Conservation (phyloP, 495 filamentous ascomycete species). For the Aeminium ludgeri region DNA sequence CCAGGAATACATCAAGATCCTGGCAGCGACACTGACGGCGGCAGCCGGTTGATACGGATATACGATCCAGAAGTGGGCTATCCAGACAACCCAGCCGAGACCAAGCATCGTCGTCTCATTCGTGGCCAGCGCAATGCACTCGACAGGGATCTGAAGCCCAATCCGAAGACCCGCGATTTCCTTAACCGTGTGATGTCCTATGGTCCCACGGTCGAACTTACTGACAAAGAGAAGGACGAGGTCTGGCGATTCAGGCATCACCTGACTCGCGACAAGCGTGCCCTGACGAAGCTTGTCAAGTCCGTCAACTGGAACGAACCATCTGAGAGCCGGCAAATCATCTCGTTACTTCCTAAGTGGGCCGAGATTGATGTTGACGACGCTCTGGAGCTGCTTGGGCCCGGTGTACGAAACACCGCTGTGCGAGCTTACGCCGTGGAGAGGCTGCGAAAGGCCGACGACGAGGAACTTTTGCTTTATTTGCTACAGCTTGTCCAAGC, state of each 20-base stretch:
- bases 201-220: slow-evolving; percentile 75
- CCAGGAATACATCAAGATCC: slow-evolving; percentile 53
- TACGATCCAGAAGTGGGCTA: slow-evolving; percentile 89
- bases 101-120: slow-evolving; percentile 81
- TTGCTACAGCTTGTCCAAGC: slow-evolving; percentile 91
- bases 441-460: slow-evolving; percentile 75
- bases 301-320: slow-evolving; percentile 83
- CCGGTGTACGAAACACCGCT: slow-evolving; percentile 70
- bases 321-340: slow-evolving; percentile 74
- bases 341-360: slow-evolving; percentile 83
- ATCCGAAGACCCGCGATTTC: slow-evolving; percentile 90
- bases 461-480: slow-evolving; percentile 84
- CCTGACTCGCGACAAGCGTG: slow-evolving; percentile 78
- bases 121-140: slow-evolving; percentile 82
- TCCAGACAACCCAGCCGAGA: slow-evolving; percentile 83
- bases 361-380: slow-evolving; percentile 95
- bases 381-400: slow-evolving; percentile 84
- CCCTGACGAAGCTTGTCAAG: slow-evolving; percentile 93
- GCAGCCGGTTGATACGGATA: slow-evolving; percentile 52
- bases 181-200: slow-evolving; percentile 81
- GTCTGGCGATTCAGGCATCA: slow-evolving; percentile 96
- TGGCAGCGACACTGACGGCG: slow-evolving; percentile 31
- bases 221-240: slow-evolving; percentile 80
- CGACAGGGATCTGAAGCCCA: slow-evolving; percentile 86
- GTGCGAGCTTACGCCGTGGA: slow-evolving; percentile 91